Conservation (phyloP, 176 grass and related monocot genomes). For the Aegilops speltoides region DNA sequence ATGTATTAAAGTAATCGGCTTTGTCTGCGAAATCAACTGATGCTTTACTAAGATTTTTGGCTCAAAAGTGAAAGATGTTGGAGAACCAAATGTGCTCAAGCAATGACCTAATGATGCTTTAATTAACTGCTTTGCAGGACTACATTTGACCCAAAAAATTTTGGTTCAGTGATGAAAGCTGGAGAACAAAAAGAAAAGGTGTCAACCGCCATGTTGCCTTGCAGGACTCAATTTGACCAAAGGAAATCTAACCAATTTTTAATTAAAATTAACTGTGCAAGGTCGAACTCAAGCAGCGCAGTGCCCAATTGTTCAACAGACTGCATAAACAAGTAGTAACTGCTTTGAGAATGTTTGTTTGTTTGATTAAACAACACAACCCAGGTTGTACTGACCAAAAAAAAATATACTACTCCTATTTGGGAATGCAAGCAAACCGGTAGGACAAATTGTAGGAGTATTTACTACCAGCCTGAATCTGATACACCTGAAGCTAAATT, state of each 20-base stretch:
- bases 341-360: slow-evolving; percentile 20
- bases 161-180: background rate
- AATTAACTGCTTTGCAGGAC: no score
- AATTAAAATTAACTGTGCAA: background rate
- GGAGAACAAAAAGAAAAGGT: background rate
- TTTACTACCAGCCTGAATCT: background rate
- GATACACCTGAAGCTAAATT: background rate
- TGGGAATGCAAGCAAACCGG: background rate
- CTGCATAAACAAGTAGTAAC: slow-evolving; percentile 27
- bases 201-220: background rate
- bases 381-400: background rate
- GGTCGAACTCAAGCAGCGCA: slow-evolving; percentile 18
- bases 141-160: background rate
- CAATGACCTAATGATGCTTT: background rate
- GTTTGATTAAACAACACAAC: background rate
- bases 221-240: slow-evolving; percentile 11
- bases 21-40: background rate
- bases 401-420: background rate
- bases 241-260: background rate
- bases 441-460: background rate
- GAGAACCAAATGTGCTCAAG: background rate
- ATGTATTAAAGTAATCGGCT: background rate
- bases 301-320: slow-evolving; percentile 21
- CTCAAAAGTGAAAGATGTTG: background rate
- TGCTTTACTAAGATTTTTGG: background rate